Conservation (phyloP, 2,329 filamentous ascomycete species). For the Aspergillus awamori region DNA sequence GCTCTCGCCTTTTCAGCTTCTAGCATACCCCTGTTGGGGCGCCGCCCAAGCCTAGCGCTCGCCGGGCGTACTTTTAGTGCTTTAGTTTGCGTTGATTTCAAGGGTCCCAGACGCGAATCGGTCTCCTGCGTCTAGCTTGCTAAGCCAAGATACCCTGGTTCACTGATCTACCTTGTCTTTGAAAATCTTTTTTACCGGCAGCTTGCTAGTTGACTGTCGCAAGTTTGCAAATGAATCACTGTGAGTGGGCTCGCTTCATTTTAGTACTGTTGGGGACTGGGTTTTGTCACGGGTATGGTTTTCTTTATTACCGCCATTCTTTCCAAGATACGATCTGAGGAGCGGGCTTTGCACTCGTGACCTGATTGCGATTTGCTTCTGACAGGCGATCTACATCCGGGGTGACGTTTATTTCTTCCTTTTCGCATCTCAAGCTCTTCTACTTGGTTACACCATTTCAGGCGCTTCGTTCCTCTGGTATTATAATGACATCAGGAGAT, state of each 20-base stretch:
- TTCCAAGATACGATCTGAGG: background rate
- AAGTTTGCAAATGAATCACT: slow-evolving; percentile 28
- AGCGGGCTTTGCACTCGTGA: slow-evolving; percentile 11
- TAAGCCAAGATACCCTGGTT: slow-evolving; percentile 1
- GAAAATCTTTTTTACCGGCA: background rate
- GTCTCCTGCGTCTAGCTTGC: slow-evolving; percentile 7
- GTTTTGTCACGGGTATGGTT: no score
- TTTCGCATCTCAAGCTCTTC: slow-evolving; percentile 20
- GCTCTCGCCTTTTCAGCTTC: slow-evolving; percentile 18
- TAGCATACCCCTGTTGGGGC: slow-evolving; percentile 20
- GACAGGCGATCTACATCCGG: slow-evolving; percentile 25
- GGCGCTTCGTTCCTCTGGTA: slow-evolving; percentile 21
- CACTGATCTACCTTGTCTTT: slow-evolving; percentile 2
- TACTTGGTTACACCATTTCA: slow-evolving; percentile 21
- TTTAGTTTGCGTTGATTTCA: slow-evolving; percentile 25
- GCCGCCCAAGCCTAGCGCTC: slow-evolving; percentile 18
- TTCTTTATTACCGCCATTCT: background rate
- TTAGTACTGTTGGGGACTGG: slow-evolving; percentile 9
- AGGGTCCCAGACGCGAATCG: slow-evolving; percentile 25
- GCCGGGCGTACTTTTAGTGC: slow-evolving; percentile 28
- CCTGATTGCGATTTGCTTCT: slow-evolving; percentile 15
- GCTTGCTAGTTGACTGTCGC: background rate
- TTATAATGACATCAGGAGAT: slow-evolving; percentile 23
- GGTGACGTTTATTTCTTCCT: slow-evolving; percentile 19
- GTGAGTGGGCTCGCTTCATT: slow-evolving; percentile 24